Evolutionary conservation across 306 rosid genomes (phyloP).

Genomic region (Casuarina cunninghamiana): DNA sequence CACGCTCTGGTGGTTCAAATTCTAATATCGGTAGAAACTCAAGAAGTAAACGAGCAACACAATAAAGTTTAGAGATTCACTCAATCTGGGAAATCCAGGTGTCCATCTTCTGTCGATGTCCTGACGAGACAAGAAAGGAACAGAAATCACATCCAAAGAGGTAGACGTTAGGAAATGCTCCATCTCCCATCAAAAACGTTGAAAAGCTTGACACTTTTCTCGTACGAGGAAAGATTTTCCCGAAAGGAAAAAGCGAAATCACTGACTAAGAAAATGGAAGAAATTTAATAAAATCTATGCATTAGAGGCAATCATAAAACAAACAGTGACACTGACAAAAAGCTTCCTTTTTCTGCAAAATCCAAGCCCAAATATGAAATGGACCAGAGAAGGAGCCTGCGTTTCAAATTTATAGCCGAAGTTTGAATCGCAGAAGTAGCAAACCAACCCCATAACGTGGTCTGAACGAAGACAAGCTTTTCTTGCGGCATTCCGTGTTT

Average conservation of each 20-base stretch:
- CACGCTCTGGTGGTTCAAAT: neutral
- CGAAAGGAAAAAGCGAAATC: neutral
- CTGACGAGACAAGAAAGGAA: neutral
- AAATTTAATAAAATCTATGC: neutral
- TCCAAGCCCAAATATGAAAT: neutral
- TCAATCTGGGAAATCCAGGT: neutral
- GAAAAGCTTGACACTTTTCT: neutral
- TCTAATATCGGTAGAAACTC: neutral
- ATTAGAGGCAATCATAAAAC: neutral
- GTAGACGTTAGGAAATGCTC: slow-evolving; percentile 54
- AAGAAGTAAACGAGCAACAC: neutral
- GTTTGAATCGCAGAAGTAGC: neutral
- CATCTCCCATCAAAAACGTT: neutral
- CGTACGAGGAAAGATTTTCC: neutral
- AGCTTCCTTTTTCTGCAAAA: neutral
- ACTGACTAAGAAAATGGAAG: neutral
- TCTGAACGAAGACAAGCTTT: neutral
- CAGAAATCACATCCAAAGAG: neutral
- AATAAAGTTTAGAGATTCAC: neutral
- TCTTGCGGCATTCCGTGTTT: neutral
- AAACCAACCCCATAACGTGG: neutral
- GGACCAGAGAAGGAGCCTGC: slow-evolving; percentile 30
- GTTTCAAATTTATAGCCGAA: slow-evolving; percentile 26
- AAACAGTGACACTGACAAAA: slow-evolving; percentile 1
- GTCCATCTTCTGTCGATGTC: neutral